Evolutionary conservation across 208 protist species (phyloP).

Genomic region (Polymyxa betae): DNA sequence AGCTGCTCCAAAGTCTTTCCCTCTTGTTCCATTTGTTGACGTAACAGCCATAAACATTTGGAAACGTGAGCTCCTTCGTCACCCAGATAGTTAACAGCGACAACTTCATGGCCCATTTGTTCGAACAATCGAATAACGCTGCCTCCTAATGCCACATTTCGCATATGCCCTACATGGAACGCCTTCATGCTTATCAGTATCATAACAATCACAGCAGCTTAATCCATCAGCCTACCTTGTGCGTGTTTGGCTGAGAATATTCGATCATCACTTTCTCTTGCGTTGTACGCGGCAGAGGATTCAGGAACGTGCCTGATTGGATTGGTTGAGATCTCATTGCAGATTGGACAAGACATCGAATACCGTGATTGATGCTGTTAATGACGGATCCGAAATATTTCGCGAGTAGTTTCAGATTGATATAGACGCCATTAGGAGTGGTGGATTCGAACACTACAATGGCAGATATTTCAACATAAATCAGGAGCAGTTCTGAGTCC

Average conservation of each 20-base stretch:
- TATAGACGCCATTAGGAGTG: neutral
- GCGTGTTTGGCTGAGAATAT: conserved; percentile 66
- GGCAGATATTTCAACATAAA: neutral
- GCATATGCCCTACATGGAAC: conserved; percentile 65
- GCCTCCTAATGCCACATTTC: conserved; percentile 62
- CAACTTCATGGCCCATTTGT: conserved; percentile 59
- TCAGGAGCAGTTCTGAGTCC: neutral
- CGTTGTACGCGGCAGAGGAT: neutral
- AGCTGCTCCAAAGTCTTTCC: conserved; percentile 52
- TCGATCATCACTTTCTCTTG: conserved; percentile 63
- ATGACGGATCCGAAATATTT: conserved; percentile 30
- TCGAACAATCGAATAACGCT: conserved; percentile 56
- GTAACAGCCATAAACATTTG: conserved; percentile 65
- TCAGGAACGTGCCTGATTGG: neutral
- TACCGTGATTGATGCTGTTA: conserved; percentile 14
- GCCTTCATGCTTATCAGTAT: neutral
- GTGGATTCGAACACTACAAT: neutral
- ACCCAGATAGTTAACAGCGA: conserved; percentile 64
- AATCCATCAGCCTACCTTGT: conserved; percentile 46
- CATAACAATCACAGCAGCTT: neutral
- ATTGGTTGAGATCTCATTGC: neutral
- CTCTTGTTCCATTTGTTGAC: conserved; percentile 54
- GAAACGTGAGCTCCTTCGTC: conserved; percentile 64
- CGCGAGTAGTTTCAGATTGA: neutral
- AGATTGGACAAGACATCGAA: neutral